Evolutionary conservation across 495 filamentous ascomycete species (phyloP).

Genomic region (Penicillium simplicissimum): DNA sequence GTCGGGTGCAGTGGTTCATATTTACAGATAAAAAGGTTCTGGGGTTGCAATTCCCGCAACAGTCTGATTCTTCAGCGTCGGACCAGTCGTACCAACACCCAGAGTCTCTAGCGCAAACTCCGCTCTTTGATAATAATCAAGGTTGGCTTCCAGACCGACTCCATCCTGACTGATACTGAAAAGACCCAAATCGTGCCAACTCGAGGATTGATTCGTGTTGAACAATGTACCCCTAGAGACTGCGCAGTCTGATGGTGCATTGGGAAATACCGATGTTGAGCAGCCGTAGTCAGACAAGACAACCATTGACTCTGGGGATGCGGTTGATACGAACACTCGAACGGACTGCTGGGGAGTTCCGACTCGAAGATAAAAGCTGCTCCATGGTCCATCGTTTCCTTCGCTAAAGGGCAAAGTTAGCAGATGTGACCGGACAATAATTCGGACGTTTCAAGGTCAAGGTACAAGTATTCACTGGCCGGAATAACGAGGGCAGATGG

Average conservation of each 20-base stretch:
- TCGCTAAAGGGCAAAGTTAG: slow-evolving; percentile 12
- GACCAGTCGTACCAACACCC: slow-evolving; percentile 13
- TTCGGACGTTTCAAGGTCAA: neutral
- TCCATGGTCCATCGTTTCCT: slow-evolving; percentile 29
- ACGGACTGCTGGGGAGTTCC: slow-evolving; percentile 21
- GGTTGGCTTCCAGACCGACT: slow-evolving; percentile 24
- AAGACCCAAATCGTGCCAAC: slow-evolving; percentile 20
- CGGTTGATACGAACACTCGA: slow-evolving; percentile 24
- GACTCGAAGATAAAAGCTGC: slow-evolving; percentile 22
- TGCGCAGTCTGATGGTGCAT: slow-evolving; percentile 21
- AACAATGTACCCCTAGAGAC: slow-evolving; percentile 23
- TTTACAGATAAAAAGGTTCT: slow-evolving; percentile 26
- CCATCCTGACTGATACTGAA: slow-evolving; percentile 19
- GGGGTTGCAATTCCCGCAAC: slow-evolving; percentile 23
- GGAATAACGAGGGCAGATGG: slow-evolving; percentile 19
- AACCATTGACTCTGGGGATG: slow-evolving; percentile 26
- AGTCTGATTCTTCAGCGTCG: slow-evolving; percentile 22
- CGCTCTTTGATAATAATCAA: slow-evolving; percentile 20
- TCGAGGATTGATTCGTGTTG: slow-evolving; percentile 19
- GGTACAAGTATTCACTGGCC: slow-evolving; percentile 26
- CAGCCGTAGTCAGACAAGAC: slow-evolving; percentile 26
- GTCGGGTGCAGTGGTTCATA: neutral
- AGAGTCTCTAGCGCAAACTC: slow-evolving; percentile 20
- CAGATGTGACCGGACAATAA: neutral
- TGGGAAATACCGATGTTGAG: slow-evolving; percentile 18